These are phyloP conservation scores for Ustilago trichophora DNA, from an alignment of 1,284 basidiomycete genomes.

Conservation along the genomic window DNA sequence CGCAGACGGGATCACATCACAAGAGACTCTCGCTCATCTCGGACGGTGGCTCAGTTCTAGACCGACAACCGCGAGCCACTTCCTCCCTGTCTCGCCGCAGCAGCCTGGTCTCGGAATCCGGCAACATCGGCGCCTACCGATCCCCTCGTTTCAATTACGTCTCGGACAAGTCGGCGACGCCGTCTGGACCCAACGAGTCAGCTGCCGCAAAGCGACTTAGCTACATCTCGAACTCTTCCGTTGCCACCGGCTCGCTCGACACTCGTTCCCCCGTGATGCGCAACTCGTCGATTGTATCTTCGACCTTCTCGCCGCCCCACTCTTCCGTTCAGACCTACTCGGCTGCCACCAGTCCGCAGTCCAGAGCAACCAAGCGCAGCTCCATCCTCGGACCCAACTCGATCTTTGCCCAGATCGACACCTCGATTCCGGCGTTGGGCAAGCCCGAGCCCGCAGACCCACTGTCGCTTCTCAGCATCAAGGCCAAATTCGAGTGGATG, in stretches of 20 bases:
- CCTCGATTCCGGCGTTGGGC: not conserved
- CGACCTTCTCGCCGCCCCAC: slow-evolving; percentile 24
- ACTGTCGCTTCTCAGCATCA: slow-evolving; percentile 50
- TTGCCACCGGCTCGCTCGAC: slow-evolving; percentile 14
- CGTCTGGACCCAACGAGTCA: slow-evolving; percentile 50
- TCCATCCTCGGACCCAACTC: slow-evolving; percentile 42
- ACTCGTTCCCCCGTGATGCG: slow-evolving; percentile 27
- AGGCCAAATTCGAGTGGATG: slow-evolving; percentile 56
- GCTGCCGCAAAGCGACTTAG: slow-evolving; percentile 54
- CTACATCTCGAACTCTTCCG: slow-evolving; percentile 46
- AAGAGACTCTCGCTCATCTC: slow-evolving; percentile 52
- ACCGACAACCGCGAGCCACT: slow-evolving; percentile 18
- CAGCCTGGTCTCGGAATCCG: slow-evolving; percentile 36
- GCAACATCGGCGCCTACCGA: slow-evolving; percentile 16
- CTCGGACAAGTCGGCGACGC: slow-evolving; percentile 13
- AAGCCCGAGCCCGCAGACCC: slow-evolving; percentile 32
- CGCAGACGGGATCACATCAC: slow-evolving; percentile 13
- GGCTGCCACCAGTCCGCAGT: slow-evolving; percentile 39
- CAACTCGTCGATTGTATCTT: slow-evolving; percentile 24
- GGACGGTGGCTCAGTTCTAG: slow-evolving; percentile 29
- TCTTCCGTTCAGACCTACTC: slow-evolving; percentile 32
- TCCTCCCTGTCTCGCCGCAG: slow-evolving; percentile 40
- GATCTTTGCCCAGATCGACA: slow-evolving; percentile 33
- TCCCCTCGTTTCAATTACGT: slow-evolving; percentile 46
- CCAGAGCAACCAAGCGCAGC: slow-evolving; percentile 29